Evolutionary conservation across 257 asterid genomes (phyloP).

Genomic region (Solanum pinnatisectum): DNA sequence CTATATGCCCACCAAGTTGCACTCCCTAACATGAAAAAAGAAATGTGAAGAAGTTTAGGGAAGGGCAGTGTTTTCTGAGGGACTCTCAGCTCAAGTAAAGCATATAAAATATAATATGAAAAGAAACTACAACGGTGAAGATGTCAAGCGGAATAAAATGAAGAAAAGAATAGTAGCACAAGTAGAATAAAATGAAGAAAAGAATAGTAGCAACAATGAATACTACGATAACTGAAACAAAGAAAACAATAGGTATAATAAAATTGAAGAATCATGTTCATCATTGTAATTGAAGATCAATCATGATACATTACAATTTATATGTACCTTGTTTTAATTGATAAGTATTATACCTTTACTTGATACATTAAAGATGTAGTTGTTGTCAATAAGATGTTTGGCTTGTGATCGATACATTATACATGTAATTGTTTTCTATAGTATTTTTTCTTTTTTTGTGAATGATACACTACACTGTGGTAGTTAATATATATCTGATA

Average conservation of each 20-base stretch:
- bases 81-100: neutral
- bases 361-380: no score
- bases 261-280: neutral
- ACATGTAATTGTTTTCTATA: no score
- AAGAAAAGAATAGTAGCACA: neutral
- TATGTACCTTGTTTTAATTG: no score
- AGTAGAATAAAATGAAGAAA: neutral
- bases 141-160: neutral
- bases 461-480: neutral
- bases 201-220: neutral
- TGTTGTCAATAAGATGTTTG: no score
- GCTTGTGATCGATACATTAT: no score
- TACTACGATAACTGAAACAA: neutral
- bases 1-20: neutral
- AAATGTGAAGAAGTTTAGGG: neutral
- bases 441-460: no score
- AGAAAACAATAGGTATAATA: neutral
- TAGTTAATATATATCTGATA: no score
- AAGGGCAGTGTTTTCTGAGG: neutral
- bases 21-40: neutral
- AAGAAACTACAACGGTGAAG: neutral
- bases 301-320: neutral
- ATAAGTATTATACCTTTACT: no score
- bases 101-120: neutral
- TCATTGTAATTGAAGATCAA: neutral